Evolutionary conservation across 805 yeast genomes (phyloP), one percentile per base, ranked within the genome.

Genomic region (Pichia sporocuriosa): DNA sequence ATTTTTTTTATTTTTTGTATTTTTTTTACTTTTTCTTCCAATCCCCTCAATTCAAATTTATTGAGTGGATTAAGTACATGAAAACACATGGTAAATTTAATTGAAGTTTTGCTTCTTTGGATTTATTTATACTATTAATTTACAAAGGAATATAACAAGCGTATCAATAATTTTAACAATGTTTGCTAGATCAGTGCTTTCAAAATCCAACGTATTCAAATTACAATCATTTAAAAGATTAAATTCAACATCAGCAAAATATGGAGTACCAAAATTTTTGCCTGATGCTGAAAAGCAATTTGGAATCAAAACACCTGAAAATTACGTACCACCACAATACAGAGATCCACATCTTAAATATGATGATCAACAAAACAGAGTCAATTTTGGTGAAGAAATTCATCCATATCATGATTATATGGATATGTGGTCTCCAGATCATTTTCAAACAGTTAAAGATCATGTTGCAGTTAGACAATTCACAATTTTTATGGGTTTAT

Each of bases 401-500:
- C 79, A 79, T 58, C 76, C 79, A 42, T 76, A 79, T 53, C 83
- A 80, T 51, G 95, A 85, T 56, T 66, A 75, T 61, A 69, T 79
- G 56, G 89, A 85, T 61, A 72, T 84, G 70, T 85, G 95, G 95
- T 75, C 95, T 8, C 93, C 95, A 11, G 94, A 85, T 56, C 73
- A 79, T 56, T 77, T 69, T 59, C 77, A 79, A 52, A 60, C 68
- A 29, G 82, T 78, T 26, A 65, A 73, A 30, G 81, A 83, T 61
- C 57, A 62, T 35, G 71, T 75, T 25, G 94, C 95, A 1, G 60
- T 78, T 40, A 70, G 63, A 51, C 76, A 76, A 59, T 73, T 79
- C 48, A 65, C 64, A n/a, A 56, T 66, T 7, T 81, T 81, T 62
- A 74, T 81, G 53, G 78, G 71, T n/a, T 57, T 57, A 6, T 49